Conservation (phyloP, 495 filamentous ascomycete species). For the Hypoxylon perforatum region DNA sequence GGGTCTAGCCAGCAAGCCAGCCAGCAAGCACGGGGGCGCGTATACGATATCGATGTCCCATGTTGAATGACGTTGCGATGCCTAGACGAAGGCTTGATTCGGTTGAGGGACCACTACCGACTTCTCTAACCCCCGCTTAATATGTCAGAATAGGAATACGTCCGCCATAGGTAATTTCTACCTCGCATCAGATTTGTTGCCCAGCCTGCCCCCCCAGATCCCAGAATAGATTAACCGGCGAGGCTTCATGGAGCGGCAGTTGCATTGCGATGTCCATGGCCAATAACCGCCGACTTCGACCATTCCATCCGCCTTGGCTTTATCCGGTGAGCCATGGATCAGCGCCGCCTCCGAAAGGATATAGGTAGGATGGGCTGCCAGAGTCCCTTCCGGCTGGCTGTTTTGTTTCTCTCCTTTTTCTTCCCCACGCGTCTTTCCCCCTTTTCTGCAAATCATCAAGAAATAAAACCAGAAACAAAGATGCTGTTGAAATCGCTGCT, state of each 20-base stretch:
- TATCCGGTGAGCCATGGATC: constrained; percentile 37
- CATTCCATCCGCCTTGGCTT: constrained; percentile 39
- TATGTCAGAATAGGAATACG: constrained; percentile 39
- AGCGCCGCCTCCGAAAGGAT: constrained; percentile 30
- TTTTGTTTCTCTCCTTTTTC: constrained; percentile 8
- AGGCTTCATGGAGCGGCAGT: constrained; percentile 40
- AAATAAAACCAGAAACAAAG: constrained; percentile 7
- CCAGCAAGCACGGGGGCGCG: neutral
- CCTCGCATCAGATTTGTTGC: constrained; percentile 37
- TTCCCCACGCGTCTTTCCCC: constrained; percentile 11
- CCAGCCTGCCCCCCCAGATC: constrained; percentile 20
- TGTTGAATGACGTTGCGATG: constrained; percentile 32
- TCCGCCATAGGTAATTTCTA: constrained; percentile 35
- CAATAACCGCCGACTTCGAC: constrained; percentile 21
- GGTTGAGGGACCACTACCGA: constrained; percentile 35
- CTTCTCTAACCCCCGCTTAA: constrained; percentile 37
- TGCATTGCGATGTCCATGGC: constrained; percentile 17
- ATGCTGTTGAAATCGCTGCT: constrained; percentile 46
- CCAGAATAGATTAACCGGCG: constrained; percentile 39
- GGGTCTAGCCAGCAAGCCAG: constrained; percentile 21
- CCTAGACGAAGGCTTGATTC: constrained; percentile 36
- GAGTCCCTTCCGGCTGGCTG: constrained; percentile 13
- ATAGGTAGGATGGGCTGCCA: constrained; percentile 27
- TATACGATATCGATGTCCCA: neutral
- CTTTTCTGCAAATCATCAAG: neutral